Base-by-base conservation (phyloP, 2,329 filamentous ascomycete genomes). In the Myriosclerotinia scirpicola region DNA sequence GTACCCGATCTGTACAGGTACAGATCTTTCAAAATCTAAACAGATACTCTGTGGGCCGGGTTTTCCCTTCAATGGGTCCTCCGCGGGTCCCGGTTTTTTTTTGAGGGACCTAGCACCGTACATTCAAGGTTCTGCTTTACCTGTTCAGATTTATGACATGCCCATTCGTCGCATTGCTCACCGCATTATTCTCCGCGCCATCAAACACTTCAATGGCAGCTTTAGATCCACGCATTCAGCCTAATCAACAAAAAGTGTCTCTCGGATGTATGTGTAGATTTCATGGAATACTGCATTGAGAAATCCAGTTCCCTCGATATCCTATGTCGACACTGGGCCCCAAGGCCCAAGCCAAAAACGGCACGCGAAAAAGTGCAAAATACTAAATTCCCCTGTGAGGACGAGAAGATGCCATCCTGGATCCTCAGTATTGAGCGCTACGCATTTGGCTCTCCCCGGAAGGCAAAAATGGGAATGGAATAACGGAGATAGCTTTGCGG, bases 231-330 rank as follows among this genome's bases (percentile, higher is more conserved):
- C 58, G 71, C 6, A 67, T 73, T 42, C 48, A 54, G 3, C 68
- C 71, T 11, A 55, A 70, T 30, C 73, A 73, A 36, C 34, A 68
- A 4, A 73, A 73, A 53, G n/a, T 15, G 46, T 20, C 56, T 72
- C 5, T 40, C 54, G 1, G 70, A 73, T 52, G 69, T 73, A 5
- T 73, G 61, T 54, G 55, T 68, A 2, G 69, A 73, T 42, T 73
- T 73, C 42, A 71, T 73, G 17, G 66, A 73, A 9, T 73, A 71
- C 42, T 72, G 70, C 26, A 69, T 73, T 14, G 69, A 71, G 12
- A 65, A 64, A 3, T 73, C 71, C 0, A 36, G 67, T 12, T 73
- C 69, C 1, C 65, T 73, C 38, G 71, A 73, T 53, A 70, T 73
- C 6, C n/a, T 73, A 0, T 69, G 67, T 38, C 68, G 70, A 8